Evolutionary conservation across 345 rosid genomes (phyloP).

Genomic region (Populus alba): DNA sequence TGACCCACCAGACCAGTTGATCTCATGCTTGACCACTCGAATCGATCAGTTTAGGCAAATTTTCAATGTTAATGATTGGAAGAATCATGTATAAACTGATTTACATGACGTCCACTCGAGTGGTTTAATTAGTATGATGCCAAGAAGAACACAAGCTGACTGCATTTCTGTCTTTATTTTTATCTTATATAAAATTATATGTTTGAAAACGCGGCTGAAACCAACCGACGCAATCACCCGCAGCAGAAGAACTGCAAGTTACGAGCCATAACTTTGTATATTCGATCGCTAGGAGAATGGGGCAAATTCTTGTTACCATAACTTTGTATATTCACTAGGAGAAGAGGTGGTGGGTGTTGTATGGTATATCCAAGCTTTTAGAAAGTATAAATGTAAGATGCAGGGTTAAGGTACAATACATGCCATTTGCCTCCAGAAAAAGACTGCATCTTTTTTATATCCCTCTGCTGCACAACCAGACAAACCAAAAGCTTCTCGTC

Average conservation of each 20-base stretch:
- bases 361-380: conserved; percentile 54
- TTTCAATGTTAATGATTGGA: background rate
- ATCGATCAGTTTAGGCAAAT: background rate
- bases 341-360: conserved; percentile 7
- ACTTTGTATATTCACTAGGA: conserved; percentile 24
- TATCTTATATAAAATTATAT: accelerated
- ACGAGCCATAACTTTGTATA: background rate
- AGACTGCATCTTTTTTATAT: conserved; percentile 33
- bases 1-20: conserved; percentile 30
- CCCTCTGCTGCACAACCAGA: conserved; percentile 39
- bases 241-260: background rate
- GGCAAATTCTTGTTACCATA: conserved; percentile 4
- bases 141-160: too few species aligned
- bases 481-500: conserved; percentile 51
- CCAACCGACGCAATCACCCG: too few species aligned
- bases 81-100: background rate
- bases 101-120: background rate
- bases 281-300: background rate
- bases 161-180: too few species aligned
- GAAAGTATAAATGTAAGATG: conserved; percentile 44
- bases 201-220: too few species aligned
- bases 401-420: conserved; percentile 45
- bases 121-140: too few species aligned
- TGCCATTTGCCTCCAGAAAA: conserved; percentile 50
- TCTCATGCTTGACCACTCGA: background rate